Base-by-base conservation (phyloP, 805 yeast species). In the Lachancea waltii region DNA sequence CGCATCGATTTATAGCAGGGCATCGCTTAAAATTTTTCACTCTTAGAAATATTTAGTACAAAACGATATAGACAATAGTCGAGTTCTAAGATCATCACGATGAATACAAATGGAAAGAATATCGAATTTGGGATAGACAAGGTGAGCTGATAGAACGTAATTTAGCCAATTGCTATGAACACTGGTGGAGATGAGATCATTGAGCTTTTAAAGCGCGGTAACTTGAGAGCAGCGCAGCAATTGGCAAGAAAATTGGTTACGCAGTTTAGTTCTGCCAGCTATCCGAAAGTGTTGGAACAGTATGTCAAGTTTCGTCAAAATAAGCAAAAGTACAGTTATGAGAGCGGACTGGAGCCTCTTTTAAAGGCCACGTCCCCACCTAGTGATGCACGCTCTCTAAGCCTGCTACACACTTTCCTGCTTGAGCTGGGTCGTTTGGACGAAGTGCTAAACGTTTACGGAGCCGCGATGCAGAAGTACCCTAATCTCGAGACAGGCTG, bases 261-360 rank as follows among this genome's bases (percentile, higher is more conserved):
- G 32, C 73, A 73, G 51, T 64, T 64, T 35, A 92, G 95, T 2
- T 68, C 72, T 20, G 66, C 73, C 21, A 67, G 76, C 5, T 76
- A 73, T 46, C 75, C 73, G 32, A 62, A 57, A 30, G 61, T 65
- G 1, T 46, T 65, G 24, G 55, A 59, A 35, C 42, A 58, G 29
- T 57, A 60, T 46, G 55, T 55, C 20, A 47, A 58, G 24, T 55
- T 48, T 27, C 48, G 46, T 26, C 60, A 54, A 30, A 50, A 54
- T 10, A 60, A 60, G 2, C 27, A 45, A 3, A 54, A 62, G 41
- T 46, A 58, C 48, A 49, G 61, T 43, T 50, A 61, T 38, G 59
- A 64, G 44, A 43, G 58, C 18, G 41, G 40, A 11, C 30, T 58
- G 26, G 48, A 49, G 3, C 61, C 38, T 9, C 53, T 52, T n/a